Evolutionary conservation across 2,329 filamentous ascomycete species (phyloP), one percentile per base, ranked within the genome.

Genomic region (Hirsutella rhossiliensis): DNA sequence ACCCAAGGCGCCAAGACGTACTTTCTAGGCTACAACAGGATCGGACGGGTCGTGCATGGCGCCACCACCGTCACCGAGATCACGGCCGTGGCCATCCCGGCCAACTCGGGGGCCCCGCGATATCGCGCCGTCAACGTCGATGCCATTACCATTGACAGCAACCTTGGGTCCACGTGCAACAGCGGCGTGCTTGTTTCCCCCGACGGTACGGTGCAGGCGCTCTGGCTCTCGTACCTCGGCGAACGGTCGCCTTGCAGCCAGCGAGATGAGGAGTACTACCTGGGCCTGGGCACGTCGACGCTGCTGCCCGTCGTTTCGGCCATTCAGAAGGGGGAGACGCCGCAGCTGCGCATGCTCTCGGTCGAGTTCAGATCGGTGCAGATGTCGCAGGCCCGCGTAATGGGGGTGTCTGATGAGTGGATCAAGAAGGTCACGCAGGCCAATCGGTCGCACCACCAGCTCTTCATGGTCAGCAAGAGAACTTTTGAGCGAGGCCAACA

Each of bases 1-100:
- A 89, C 87, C 42, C 92, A 97, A 67, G 92, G 92, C 31, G 87
- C 89, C 41, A 84, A 90, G 45, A 96, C 89, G 0, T 89, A 95
- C 52, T 98, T 98, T 64, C 84, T 98, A 50, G 94, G 92, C n/a
- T 94, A 95, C 69, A 98, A 98, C 60, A 82, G 94, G 52, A 97
- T 96, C 52, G 83, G 90, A 48, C 80, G 90, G 31, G 87, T 96
- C 36, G 90, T 97, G 4, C 87, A 96, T 53, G 86, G 88, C 5
- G 88, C 94, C 54, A 97, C 92, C 0, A 87, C 84, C 0, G 88
- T 98, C 13, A 98, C 94, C 1, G 92, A 98, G 61, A 94, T 98
- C 56, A 97, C 90, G 11, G 92, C 92, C 2, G 92, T 97, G 3
- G 87, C 89, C 1, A 97, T 98, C 48, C 94, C 92, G 1, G 88